phyloP scores from a whole-genome alignment of 192 early-diverging fungal genomes.

The Backusella westeae region DNA sequence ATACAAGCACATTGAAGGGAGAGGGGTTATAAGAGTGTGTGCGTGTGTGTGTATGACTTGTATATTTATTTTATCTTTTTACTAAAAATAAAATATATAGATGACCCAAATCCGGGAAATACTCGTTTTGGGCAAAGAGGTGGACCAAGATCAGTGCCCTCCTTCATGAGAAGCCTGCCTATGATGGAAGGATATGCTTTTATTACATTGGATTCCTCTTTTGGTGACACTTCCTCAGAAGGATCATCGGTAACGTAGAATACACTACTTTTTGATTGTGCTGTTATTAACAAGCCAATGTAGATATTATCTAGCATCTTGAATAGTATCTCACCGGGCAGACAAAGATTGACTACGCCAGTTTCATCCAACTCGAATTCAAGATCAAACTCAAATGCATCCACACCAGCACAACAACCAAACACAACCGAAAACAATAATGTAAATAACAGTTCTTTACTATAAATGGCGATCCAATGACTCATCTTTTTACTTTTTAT shows the following conservation, averaged over 20 bases:
- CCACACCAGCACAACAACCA: neutral
- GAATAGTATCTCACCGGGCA: neutral
- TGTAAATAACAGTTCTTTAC: neutral
- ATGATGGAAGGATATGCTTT: conserved; percentile 37
- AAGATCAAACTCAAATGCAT: neutral
- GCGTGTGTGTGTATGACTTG: no score
- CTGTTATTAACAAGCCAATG: neutral
- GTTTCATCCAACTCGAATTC: neutral
- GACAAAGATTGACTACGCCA: neutral
- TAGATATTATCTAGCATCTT: conserved; percentile 1
- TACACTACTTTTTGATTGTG: neutral
- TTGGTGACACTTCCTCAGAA: conserved; percentile 15
- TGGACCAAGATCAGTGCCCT: neutral
- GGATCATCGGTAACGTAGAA: conserved; percentile 13
- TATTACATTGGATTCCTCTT: conserved; percentile 29
- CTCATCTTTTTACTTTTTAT: neutral
- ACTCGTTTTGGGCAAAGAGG: neutral
- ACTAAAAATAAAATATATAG: conserved; percentile 2
- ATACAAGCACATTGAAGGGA: no score
- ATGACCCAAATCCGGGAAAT: conserved; percentile 18
- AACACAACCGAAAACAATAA: neutral
- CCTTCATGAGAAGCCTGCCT: conserved; percentile 15
- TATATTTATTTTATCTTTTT: no score
- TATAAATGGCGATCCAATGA: neutral
- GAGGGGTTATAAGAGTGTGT: neutral